Evolutionary conservation across 495 filamentous ascomycete genomes (phyloP).

Genomic region (Talaromyces trachyspermus): DNA sequence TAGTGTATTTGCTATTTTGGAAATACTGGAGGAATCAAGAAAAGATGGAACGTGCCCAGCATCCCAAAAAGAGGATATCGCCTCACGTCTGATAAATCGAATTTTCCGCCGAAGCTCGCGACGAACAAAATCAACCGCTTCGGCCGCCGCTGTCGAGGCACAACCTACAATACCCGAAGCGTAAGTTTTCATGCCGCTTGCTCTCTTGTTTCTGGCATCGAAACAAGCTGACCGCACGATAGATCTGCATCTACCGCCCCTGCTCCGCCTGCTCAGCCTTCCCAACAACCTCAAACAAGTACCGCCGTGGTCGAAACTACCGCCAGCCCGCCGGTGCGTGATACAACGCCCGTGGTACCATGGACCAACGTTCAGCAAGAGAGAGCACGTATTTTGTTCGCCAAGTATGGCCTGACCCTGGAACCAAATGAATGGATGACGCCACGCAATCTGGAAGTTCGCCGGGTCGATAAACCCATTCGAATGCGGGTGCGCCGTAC

Average conservation of each 20-base stretch:
- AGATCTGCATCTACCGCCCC: conserved; percentile 11
- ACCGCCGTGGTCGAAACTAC: conserved; percentile 1
- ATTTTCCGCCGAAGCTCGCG: conserved; percentile 5
- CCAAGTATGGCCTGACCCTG: conserved; percentile 65
- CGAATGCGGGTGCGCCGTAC: conserved; percentile 84
- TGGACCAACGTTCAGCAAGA: conserved; percentile 50
- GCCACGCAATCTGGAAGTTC: conserved; percentile 46
- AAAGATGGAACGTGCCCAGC: too few species aligned
- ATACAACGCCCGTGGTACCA: conserved; percentile 21
- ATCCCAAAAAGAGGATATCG: conserved; percentile 3
- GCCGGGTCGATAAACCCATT: conserved; percentile 80
- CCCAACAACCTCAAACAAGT: conserved; percentile 8
- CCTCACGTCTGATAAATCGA: conserved; percentile 2
- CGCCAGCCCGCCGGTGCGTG: conserved; percentile 15
- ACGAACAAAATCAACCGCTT: conserved; percentile 1
- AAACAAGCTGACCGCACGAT: conserved; percentile 20
- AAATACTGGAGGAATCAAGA: too few species aligned
- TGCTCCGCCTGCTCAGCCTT: conserved; percentile 5
- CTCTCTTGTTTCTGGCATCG: too few species aligned
- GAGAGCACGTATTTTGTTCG: conserved; percentile 61
- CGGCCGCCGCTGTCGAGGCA: too few species aligned
- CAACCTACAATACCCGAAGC: too few species aligned
- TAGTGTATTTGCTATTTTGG: too few species aligned
- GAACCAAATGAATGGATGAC: conserved; percentile 63
- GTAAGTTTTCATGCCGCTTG: too few species aligned